phyloP scores from a whole-genome alignment of 2,329 filamentous ascomycete genomes.

The Torrubiella hemipterigena region DNA sequence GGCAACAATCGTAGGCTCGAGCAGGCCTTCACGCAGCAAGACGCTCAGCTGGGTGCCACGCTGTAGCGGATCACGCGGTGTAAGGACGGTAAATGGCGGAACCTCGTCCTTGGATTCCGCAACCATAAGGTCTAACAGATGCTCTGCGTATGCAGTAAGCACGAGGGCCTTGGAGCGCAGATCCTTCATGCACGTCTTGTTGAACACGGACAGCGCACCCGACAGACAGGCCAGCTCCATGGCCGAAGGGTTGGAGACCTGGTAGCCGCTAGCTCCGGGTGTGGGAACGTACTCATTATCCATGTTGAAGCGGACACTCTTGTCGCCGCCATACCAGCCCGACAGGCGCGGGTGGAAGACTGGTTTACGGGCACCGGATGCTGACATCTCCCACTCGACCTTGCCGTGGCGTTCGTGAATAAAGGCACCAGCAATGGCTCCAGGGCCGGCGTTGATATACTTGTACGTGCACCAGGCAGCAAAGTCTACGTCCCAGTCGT shows the following conservation, averaged over 20 bases:
- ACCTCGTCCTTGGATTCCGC: conserved; percentile 14
- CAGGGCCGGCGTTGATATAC: conserved; percentile 80
- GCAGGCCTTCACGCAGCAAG: conserved; percentile 50
- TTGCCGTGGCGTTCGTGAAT: conserved; percentile 64
- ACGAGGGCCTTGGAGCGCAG: conserved; percentile 60
- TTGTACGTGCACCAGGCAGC: conserved; percentile 93
- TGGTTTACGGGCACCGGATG: conserved; percentile 20
- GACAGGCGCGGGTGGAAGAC: conserved; percentile 53
- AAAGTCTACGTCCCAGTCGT: conserved; percentile 87
- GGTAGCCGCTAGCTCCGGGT: conserved; percentile 67
- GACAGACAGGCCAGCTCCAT: conserved; percentile 66
- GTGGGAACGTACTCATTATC: conserved; percentile 68
- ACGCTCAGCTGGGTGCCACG: conserved; percentile 73
- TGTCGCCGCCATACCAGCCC: conserved; percentile 84
- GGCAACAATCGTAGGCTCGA: conserved; percentile 54
- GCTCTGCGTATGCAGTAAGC: conserved; percentile 67
- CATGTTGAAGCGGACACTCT: conserved; percentile 69
- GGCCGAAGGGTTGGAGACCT: conserved; percentile 72
- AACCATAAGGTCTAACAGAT: conserved; percentile 41
- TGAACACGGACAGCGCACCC: conserved; percentile 63
- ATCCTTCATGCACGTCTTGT: conserved; percentile 54
- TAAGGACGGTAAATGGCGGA: conserved; percentile 50
- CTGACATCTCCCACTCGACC: conserved; percentile 29
- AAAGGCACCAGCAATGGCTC: conserved; percentile 68
- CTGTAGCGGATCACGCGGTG: conserved; percentile 53